A percentile compares a stretch with the other conserved stretches of the same genome.
These are phyloP conservation scores for Venturia asperata DNA, from an alignment of 2,329 filamentous ascomycete genomes.

Conservation along the genomic window DNA sequence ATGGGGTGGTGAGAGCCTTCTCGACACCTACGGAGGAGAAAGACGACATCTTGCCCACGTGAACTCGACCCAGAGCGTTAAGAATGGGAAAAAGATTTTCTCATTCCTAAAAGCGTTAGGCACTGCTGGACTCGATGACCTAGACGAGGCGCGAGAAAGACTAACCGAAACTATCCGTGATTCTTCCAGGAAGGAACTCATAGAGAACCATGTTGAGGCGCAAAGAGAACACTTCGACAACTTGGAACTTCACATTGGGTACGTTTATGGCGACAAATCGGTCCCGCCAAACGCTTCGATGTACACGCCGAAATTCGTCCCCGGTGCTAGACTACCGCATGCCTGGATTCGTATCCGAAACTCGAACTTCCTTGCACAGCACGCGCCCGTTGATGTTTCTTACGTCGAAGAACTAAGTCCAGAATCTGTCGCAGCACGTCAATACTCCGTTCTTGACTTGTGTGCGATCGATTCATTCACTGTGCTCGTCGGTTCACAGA, in stretches of 20 bases:
- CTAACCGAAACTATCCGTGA: constrained; percentile 29
- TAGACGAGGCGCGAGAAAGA: constrained; percentile 27
- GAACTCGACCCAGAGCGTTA: constrained; percentile 32
- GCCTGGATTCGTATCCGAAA: constrained; percentile 30
- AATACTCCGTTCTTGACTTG: constrained; percentile 35
- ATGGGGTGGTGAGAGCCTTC: constrained; percentile 12
- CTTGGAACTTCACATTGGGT: constrained; percentile 40
- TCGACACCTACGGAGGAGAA: constrained; percentile 18
- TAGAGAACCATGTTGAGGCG: constrained; percentile 31
- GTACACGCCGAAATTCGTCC: constrained; percentile 33
- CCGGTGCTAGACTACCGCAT: constrained; percentile 38
- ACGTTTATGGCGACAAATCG: constrained; percentile 33
- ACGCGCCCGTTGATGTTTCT: constrained; percentile 29
- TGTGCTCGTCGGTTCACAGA: constrained; percentile 24
- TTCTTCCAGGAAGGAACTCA: constrained; percentile 27
- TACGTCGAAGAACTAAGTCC: constrained; percentile 31
- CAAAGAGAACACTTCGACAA: constrained; percentile 41
- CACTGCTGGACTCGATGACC: constrained; percentile 27
- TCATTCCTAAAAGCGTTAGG: constrained; percentile 20
- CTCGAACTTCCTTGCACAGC: constrained; percentile 15
- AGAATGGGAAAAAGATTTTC: constrained; percentile 39
- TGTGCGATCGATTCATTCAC: constrained; percentile 30
- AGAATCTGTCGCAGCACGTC: constrained; percentile 25
- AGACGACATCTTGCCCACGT: constrained; percentile 15
- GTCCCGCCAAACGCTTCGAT: constrained; percentile 34